Conservation (phyloP, 345 rosid genomes). For the Conringia planisiliqua region DNA sequence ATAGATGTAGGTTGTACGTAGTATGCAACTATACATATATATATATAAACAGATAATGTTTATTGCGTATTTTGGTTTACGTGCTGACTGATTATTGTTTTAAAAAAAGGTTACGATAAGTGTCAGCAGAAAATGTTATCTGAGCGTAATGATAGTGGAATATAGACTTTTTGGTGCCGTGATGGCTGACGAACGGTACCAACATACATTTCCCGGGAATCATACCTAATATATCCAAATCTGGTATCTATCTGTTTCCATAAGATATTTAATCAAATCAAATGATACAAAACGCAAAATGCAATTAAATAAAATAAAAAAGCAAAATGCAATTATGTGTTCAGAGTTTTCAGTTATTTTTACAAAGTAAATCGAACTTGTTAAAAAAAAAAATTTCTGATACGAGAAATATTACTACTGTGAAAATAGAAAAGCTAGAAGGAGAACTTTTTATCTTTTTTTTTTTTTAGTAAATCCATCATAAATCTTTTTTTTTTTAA, state of each 20-base stretch:
- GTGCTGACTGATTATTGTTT: background rate
- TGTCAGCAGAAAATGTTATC: background rate
- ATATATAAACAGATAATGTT: background rate
- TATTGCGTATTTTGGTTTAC: background rate
- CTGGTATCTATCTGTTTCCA: slow-evolving; percentile 13
- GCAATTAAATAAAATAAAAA: background rate
- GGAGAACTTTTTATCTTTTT: too few relatives aligned
- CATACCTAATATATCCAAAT: slow-evolving; percentile 18
- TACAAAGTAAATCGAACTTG: background rate
- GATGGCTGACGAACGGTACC: background rate
- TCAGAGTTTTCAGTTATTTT: background rate
- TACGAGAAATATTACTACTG: too few relatives aligned
- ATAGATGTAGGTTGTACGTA: background rate
- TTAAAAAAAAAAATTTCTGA: too few relatives aligned
- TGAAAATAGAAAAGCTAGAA: too few relatives aligned
- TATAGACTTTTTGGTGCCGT: slow-evolving; percentile 15
- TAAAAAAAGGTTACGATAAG: background rate
- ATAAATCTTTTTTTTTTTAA: too few relatives aligned
- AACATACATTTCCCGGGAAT: background rate
- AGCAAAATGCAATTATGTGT: background rate
- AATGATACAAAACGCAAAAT: background rate
- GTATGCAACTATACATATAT: background rate
- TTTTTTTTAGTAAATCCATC: too few relatives aligned
- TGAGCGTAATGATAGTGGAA: slow-evolving; percentile 17
- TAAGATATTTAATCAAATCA: background rate